Evolutionary conservation across 176 grass and related monocot genomes (phyloP), one percentile per base, ranked within the genome.

Genomic region (Saccharum spontaneum): DNA sequence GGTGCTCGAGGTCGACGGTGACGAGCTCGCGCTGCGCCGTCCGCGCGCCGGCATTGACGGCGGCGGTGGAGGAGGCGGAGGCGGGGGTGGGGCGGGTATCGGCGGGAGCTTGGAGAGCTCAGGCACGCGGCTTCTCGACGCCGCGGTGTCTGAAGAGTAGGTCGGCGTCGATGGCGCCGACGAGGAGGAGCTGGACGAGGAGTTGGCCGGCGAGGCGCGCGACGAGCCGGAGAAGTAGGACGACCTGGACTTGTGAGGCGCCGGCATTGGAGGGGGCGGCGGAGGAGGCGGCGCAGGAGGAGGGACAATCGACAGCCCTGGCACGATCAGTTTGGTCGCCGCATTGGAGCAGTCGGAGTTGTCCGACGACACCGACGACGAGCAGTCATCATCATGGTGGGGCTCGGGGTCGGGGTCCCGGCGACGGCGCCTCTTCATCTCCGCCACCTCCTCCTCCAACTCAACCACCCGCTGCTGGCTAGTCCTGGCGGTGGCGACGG

Each of bases 331-430:
- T 2, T 34, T 67, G 13, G 3, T 39, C 4, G 2, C 36, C 14
- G 74, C 74, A 37, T 40, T 73, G 30, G 66, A 85, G 30, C 11
- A 16, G 33, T 62, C 40, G 7, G 73, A 79, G 67, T 69, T 60
- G 4, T 76, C 77, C 33, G 86, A 93, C 9, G 91, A 93, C 36
- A 76, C 33, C n/a, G 89, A 91, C 41, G 89, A 94, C 23, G 82
- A 98, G 89, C 83, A 95, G 65, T 90, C 93, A 36, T 98, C 93
- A 87, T 85, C 93, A 36, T 90, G 93, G 22, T 92, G 90, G 55
- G 68, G 45, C 54, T 78, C 69, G 26, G 55, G 39, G 7, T 26
- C 64, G 6, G 15, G 8, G 22, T 41, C 54, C 26, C 54, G 68
- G n/a, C 37, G 60, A 10, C 36, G 75, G 7, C 30, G 65, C 78